A percentile compares a stretch with the other conserved stretches of the same genome.
Evolutionary conservation across 495 filamentous ascomycete genomes (phyloP).

Genomic region (Penicillium antarcticum): DNA sequence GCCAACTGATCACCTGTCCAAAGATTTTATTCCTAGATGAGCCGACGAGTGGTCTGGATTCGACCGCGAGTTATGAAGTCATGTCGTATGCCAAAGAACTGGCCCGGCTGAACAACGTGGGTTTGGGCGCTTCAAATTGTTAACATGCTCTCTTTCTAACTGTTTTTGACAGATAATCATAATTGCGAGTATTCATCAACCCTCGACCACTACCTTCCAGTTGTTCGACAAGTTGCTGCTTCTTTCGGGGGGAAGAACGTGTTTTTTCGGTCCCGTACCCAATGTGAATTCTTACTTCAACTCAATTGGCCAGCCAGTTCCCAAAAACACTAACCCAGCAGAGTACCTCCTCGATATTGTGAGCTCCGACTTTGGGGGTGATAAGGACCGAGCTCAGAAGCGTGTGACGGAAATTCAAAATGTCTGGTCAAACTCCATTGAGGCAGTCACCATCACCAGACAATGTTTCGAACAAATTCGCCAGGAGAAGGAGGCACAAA

Average conservation of each 20-base stretch:
- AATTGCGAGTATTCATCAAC: conserved; percentile 79
- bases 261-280: conserved; percentile 63
- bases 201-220: conserved; percentile 69
- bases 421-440: conserved; percentile 26
- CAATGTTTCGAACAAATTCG: too few relatives aligned
- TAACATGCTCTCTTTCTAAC: too few relatives aligned
- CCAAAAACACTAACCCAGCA: conserved; percentile 68
- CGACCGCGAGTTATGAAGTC: conserved; percentile 65
- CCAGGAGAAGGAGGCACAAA: conserved; percentile 11
- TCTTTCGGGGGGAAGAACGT: conserved; percentile 62
- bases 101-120: conserved; percentile 62
- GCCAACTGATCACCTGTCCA: conserved; percentile 73
- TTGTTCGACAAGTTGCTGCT: conserved; percentile 77
- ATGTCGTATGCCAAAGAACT: conserved; percentile 61
- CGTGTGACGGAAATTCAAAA: conserved; percentile 27
- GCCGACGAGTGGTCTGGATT: conserved; percentile 77
- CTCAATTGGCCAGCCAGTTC: conserved; percentile 54
- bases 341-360: conserved; percentile 73
- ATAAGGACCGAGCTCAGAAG: conserved; percentile 34
- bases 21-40: conserved; percentile 81
- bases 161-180: conserved; percentile 60
- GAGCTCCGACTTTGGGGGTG: conserved; percentile 65
- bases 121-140: too few relatives aligned
- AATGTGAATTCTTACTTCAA: conserved; percentile 56
- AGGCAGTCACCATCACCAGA: conserved; percentile 5